Evolutionary conservation across 164 flowering plant genomes (phyloP), one percentile per base, ranked within the genome.

Genomic region (Tetracentron sinense): DNA sequence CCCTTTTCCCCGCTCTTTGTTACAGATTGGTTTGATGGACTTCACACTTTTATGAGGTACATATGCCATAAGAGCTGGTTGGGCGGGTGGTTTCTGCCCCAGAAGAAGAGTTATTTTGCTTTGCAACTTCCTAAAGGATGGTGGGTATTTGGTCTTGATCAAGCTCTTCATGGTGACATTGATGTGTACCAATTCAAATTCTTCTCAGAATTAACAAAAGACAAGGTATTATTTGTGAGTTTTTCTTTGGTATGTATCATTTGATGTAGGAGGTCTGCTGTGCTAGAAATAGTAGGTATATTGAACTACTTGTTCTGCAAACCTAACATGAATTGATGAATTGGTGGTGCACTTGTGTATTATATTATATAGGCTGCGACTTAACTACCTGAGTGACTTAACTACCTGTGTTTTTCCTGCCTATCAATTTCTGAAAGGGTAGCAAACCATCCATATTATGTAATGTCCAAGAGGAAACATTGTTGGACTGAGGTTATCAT

Each of bases 31-130:
- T 95, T 95, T 82, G 99, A 95, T 83, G 99, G 99, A 52, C 90
- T 95, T 62, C 81, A 95, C 71, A 95, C 99, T 47, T 95, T 82
- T 68, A 92, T 88, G 96, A 83, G 98, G 75, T 90, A 83, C 70
- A 85, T 92, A 72, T 95, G 99, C 63, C 97, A 95, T 58, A 92
- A 87, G 66, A 95, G 88, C 72, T 95, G 98, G 99, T 78, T 95
- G 76, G 99, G 99, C 47, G 98, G 99, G 56, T 95, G 99, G 98
- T 77, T 95, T 74, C 84, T 95, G 85, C 98, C 99, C 64, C 99
- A 95, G 68, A 90, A 80, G 82, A 95, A 85, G 78, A 95, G 98
- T 73, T 95, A 95, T 71, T 95, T 95, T 88, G 98, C 98, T 25
- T 75, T 92, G 80, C 89, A 92, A 67, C 95, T 95, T 25, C 95